Percentiles rank a stretch among this genome's conserved stretches.
These are phyloP conservation scores for Ploettnerulaceae sp. DNA, from an alignment of 2,329 filamentous ascomycete genomes.

Conservation along the genomic window DNA sequence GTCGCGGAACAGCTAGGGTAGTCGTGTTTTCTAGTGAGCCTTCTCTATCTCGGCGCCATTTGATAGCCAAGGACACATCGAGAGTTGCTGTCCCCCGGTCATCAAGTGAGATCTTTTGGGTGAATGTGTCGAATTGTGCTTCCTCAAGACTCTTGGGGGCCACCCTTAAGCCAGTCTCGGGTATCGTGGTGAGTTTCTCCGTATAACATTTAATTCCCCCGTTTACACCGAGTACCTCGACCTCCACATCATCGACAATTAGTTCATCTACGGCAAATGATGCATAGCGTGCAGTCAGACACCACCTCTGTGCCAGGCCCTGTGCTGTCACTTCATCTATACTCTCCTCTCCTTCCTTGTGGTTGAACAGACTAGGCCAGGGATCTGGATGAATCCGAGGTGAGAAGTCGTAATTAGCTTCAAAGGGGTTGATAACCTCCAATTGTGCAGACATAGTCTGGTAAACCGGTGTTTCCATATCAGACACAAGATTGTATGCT, in stretches of 20 bases:
- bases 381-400: slow-evolving; percentile 70
- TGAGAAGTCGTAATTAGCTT: slow-evolving; percentile 83
- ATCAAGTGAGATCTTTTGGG: slow-evolving; percentile 74
- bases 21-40: slow-evolving; percentile 50
- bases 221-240: slow-evolving; percentile 56
- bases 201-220: slow-evolving; percentile 57
- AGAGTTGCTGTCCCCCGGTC: slow-evolving; percentile 72
- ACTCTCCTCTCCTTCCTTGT: slow-evolving; percentile 34
- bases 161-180: slow-evolving; percentile 45
- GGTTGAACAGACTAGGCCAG: slow-evolving; percentile 85
- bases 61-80: slow-evolving; percentile 69
- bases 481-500: slow-evolving; percentile 73
- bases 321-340: slow-evolving; percentile 36
- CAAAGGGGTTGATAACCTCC: slow-evolving; percentile 76
- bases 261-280: slow-evolving; percentile 69
- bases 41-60: slow-evolving; percentile 60
- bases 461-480: slow-evolving; percentile 74
- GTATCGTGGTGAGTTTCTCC: slow-evolving; percentile 36
- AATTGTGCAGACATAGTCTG: slow-evolving; percentile 67
- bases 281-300: slow-evolving; percentile 64
- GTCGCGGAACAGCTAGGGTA: slow-evolving; percentile 70
- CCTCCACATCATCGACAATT: slow-evolving; percentile 57
- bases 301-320: slow-evolving; percentile 79
- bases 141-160: slow-evolving; percentile 65
- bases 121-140: slow-evolving; percentile 66